Evolutionary conservation across 176 grass and related monocot genomes (phyloP), one percentile per base, ranked within the genome.

Genomic region (Coix lacrymajobi): DNA sequence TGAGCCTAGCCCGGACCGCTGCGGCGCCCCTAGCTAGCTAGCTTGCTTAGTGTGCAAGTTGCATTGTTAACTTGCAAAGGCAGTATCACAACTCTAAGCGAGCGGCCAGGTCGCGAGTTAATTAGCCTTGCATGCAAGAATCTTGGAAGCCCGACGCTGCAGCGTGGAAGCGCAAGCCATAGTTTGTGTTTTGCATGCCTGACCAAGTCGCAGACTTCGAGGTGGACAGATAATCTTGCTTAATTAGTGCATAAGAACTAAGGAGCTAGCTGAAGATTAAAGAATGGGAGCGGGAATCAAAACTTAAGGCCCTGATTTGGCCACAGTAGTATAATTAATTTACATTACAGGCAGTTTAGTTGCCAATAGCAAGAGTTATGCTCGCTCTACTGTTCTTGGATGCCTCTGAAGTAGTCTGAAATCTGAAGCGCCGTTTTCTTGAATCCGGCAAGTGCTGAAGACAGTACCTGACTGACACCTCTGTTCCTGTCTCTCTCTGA

Each of bases 1-100:
- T 97, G 81, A 90, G 82, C 71, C 63, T 84, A 14, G 6, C 69
- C 5, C 60, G 39, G 68, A 54, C 72, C 80, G 17, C 28, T 73
- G 61, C 41, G 5, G 61, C 41, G 5, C n/a, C 57, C 61, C 73
- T 82, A 85, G 51, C 66, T 78, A 39, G 64, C 66, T 78, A 41
- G 33, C 38, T 22, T 71, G 34, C 19, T 24, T 3, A 0, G 56
- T 41, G 61, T 41, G 52, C 62, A 71, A 80, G 40, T 70, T 86
- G 69, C 11, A 16, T 40, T 57, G 38, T 65, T 60, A 66, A 44
- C 20, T 41, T 73, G 58, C 19, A 24, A 75, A 37, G 26, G 71
- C 56, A 77, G 3, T 40, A 58, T 62, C 58, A 28, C 58, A 62
- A 0, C 58, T 62, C 56, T 67, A 78, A 71, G 57, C 32, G 11